phyloP scores from a whole-genome alignment of 495 filamentous ascomycete genomes.

The Trichoderma reesei region DNA sequence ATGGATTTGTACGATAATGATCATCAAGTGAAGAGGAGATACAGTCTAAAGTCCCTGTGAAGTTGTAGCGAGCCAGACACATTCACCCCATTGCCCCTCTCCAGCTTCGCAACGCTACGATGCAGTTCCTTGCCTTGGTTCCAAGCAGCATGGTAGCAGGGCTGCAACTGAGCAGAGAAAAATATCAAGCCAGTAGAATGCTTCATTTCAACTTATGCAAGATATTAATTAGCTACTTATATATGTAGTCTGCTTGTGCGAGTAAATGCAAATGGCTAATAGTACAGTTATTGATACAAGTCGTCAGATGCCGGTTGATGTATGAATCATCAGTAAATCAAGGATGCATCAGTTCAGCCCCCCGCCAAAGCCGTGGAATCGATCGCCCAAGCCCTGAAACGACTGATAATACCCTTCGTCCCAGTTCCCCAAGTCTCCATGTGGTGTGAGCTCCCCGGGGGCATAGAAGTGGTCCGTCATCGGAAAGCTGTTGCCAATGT shows the following conservation, averaged over 20 bases:
- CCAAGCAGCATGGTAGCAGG: no score
- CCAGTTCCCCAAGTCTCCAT: background rate
- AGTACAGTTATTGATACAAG: conserved; percentile 1
- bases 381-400: background rate
- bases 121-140: no score
- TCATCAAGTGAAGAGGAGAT: no score
- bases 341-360: background rate
- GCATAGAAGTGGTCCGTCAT: conserved; percentile 3
- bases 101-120: no score
- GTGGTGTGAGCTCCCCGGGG: background rate
- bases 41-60: no score
- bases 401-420: background rate
- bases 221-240: background rate
- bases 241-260: no score
- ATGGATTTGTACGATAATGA: no score
- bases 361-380: background rate
- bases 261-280: background rate
- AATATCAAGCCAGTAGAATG: no score
- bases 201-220: no score
- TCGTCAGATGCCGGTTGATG: background rate
- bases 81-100: no score
- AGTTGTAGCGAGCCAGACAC: no score
- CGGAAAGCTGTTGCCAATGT: background rate
- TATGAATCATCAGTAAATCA: background rate
- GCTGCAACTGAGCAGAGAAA: no score